Evolutionary conservation across 148 eudicot genomes (phyloP).

Genomic region (Heliosperma pusillum): DNA sequence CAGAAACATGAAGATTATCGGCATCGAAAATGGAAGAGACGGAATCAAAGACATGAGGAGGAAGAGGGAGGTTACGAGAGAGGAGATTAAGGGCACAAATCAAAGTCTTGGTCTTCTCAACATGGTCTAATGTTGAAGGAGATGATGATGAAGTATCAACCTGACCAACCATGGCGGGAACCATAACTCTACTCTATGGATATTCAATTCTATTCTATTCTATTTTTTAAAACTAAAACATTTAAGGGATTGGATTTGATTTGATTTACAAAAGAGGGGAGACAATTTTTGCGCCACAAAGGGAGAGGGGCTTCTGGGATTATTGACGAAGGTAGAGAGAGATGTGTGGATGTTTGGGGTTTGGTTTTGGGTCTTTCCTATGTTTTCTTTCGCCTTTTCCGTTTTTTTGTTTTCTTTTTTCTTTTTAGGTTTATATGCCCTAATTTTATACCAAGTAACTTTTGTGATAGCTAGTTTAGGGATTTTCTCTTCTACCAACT

Average conservation of each 20-base stretch:
- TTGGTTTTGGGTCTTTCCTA: too few species aligned
- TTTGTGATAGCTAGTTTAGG: too few species aligned
- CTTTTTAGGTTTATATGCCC: too few species aligned
- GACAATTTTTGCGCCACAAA: too few species aligned
- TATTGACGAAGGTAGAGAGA: background rate
- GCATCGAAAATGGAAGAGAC: constrained; percentile 59
- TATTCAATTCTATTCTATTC: background rate
- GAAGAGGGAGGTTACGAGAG: constrained; percentile 90
- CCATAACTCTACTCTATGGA: background rate
- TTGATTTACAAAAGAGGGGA: background rate
- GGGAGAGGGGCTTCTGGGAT: background rate
- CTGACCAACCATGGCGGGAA: constrained; percentile 38
- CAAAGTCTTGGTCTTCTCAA: constrained; percentile 72
- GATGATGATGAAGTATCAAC: constrained; percentile 20
- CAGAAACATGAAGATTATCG: constrained; percentile 6
- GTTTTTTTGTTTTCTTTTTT: too few species aligned
- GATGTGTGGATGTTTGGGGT: too few species aligned
- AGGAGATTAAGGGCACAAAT: constrained; percentile 86
- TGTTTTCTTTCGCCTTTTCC: too few species aligned
- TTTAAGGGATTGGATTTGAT: background rate
- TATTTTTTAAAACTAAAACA: too few species aligned
- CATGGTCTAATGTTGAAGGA: constrained; percentile 22
- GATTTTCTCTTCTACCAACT: too few species aligned
- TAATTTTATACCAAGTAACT: too few species aligned
- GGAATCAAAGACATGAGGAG: constrained; percentile 56